A percentile compares a stretch with the other conserved stretches of the same genome.
These are phyloP conservation scores for Emericellopsis terricola DNA, from an alignment of 495 filamentous ascomycete genomes.

Conservation along the genomic window DNA sequence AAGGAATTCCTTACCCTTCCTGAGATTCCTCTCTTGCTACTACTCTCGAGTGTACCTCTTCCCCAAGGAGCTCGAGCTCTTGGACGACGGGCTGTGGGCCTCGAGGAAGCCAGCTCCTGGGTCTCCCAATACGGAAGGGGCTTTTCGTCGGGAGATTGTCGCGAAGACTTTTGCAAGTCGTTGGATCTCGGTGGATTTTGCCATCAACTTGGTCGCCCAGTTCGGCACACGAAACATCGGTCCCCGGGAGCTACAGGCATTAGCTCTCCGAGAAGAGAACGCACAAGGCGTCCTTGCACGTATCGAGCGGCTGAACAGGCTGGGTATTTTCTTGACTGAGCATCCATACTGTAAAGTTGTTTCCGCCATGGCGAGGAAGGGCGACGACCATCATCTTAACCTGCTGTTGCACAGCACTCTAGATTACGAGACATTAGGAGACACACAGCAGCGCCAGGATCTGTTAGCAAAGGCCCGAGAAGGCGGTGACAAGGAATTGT, in stretches of 20 bases:
- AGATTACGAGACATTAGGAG: constrained; percentile 58
- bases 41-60: constrained; percentile 5
- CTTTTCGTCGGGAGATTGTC: constrained; percentile 42
- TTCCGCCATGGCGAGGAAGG: constrained; percentile 33
- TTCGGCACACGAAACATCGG: constrained; percentile 51
- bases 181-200: constrained; percentile 43
- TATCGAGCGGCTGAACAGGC: constrained; percentile 34
- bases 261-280: constrained; percentile 41
- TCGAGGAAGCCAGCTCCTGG: constrained; percentile 47
- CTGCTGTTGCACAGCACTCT: constrained; percentile 49
- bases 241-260: constrained; percentile 50
- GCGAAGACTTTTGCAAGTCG: constrained; percentile 57
- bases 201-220: constrained; percentile 43
- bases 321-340: constrained; percentile 37
- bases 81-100: constrained; percentile 3
- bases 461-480: constrained; percentile 9
- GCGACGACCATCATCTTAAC: constrained; percentile 35
- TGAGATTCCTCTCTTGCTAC: constrained; percentile 17
- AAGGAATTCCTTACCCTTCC: constrained; percentile 14
- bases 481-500: constrained; percentile 12
- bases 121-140: constrained; percentile 22
- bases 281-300: constrained; percentile 32
- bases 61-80: neutral
- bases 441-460: constrained; percentile 34
- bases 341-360: constrained; percentile 42